Evolutionary conservation across 805 yeast genomes (phyloP).

Genomic region (Pichia deserticola): DNA sequence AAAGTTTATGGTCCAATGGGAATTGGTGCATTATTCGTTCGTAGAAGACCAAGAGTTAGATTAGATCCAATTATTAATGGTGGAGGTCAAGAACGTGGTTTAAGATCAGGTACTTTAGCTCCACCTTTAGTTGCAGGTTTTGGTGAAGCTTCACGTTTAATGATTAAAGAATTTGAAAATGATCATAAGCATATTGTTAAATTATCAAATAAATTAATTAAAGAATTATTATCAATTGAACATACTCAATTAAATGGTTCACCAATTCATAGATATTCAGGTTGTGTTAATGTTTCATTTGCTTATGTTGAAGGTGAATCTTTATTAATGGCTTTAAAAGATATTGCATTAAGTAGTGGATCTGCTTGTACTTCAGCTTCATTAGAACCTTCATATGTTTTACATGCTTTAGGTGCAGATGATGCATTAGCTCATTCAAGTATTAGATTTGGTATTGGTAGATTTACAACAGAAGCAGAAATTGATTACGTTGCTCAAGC

Average conservation of each 20-base stretch:
- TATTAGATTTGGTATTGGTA: constrained; percentile 92
- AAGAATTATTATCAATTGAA: constrained; percentile 71
- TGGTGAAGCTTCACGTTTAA: constrained; percentile 93
- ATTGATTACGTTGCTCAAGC: constrained; percentile 90
- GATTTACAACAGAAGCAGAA: constrained; percentile 95
- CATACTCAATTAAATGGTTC: constrained; percentile 92
- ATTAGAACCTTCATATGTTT: constrained; percentile 92
- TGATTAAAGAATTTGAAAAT: constrained; percentile 61
- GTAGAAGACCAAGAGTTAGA: constrained; percentile 98
- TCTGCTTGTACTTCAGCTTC: constrained; percentile 99
- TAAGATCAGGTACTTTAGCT: constrained; percentile 93
- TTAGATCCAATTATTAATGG: constrained; percentile 91
- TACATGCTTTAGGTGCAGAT: constrained; percentile 95
- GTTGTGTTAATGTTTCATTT: constrained; percentile 94
- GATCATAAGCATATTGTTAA: constrained; percentile 65
- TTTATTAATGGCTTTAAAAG: constrained; percentile 92
- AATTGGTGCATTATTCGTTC: constrained; percentile 87
- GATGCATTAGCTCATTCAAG: constrained; percentile 98
- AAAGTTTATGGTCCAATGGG: constrained; percentile 98
- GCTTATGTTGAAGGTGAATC: constrained; percentile 99
- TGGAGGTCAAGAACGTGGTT: constrained; percentile 98
- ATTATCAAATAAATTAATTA: constrained; percentile 65
- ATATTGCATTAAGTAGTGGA: constrained; percentile 92
- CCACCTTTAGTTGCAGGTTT: constrained; percentile 95
- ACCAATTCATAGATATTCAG: constrained; percentile 63